Percentiles rank a stretch among this genome's conserved stretches.
These are phyloP conservation scores for Cladobotryum mycophilum DNA, from an alignment of 2,329 filamentous ascomycete genomes.

Conservation along the genomic window DNA sequence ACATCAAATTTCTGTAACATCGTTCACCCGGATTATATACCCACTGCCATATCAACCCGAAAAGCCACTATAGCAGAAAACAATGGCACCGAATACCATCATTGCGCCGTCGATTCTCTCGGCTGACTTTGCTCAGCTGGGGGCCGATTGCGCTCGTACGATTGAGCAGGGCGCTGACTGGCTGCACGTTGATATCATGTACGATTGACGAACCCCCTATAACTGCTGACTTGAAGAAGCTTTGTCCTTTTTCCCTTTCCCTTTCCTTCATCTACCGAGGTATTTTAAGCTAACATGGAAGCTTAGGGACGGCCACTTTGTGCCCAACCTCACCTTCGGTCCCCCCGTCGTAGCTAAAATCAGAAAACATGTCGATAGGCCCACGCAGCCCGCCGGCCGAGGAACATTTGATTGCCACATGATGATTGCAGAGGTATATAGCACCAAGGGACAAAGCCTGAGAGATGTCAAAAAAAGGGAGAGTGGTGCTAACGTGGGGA, in stretches of 20 bases:
- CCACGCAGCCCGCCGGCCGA: conserved; percentile 61
- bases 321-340: conserved; percentile 97
- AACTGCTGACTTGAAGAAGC: neutral
- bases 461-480: too few species aligned
- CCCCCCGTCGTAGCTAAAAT: conserved; percentile 94
- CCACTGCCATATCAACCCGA: too few species aligned
- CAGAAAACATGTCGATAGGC: conserved; percentile 73
- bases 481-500: too few species aligned
- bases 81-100: conserved; percentile 84
- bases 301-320: conserved; percentile 91
- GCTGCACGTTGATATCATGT: conserved; percentile 91
- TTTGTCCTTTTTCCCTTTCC: neutral
- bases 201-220: conserved; percentile 19
- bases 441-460: too few species aligned
- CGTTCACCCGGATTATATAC: too few species aligned
- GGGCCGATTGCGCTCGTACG: conserved; percentile 77
- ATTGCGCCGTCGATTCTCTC: conserved; percentile 98
- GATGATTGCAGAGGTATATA: conserved; percentile 92
- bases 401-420: conserved; percentile 99
- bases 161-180: conserved; percentile 85
- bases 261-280: too few species aligned
- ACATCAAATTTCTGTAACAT: too few species aligned
- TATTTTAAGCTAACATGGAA: neutral
- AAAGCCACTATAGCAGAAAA: conserved; percentile 12
- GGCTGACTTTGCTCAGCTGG: conserved; percentile 87